Conservation (phyloP, 148 eudicot species). For the Cornus suecica region DNA sequence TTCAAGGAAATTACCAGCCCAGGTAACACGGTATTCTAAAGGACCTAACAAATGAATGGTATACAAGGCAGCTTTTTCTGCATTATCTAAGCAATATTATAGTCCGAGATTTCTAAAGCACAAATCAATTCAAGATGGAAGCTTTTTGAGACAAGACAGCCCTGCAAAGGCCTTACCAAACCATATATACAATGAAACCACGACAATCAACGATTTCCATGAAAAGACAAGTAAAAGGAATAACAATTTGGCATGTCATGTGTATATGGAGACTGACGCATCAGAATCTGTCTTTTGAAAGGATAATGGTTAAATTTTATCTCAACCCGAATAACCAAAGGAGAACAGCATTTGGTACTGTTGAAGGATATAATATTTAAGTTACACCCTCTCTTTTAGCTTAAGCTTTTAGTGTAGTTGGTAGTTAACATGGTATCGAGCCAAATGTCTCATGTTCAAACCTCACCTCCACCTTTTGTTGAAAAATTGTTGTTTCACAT, state of each 20-base stretch:
- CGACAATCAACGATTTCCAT: background rate
- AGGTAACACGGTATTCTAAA: too few relatives aligned
- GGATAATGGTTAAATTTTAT: background rate
- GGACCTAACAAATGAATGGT: background rate
- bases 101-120: background rate
- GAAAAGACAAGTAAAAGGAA: background rate
- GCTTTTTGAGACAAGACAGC: background rate
- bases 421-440: too few relatives aligned
- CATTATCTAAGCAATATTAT: background rate
- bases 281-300: background rate
- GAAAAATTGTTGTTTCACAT: too few relatives aligned
- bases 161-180: background rate
- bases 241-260: background rate
- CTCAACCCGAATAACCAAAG: background rate
- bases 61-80: background rate
- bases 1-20: too few relatives aligned
- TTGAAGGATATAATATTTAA: too few relatives aligned
- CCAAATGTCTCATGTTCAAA: too few relatives aligned
- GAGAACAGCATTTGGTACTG: background rate
- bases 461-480: too few relatives aligned
- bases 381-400: too few relatives aligned
- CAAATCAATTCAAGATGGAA: background rate
- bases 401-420: too few relatives aligned
- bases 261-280: background rate
- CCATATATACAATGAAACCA: background rate